phyloP scores from a whole-genome alignment of 257 asterid species.

The Linderniella brevidens region DNA sequence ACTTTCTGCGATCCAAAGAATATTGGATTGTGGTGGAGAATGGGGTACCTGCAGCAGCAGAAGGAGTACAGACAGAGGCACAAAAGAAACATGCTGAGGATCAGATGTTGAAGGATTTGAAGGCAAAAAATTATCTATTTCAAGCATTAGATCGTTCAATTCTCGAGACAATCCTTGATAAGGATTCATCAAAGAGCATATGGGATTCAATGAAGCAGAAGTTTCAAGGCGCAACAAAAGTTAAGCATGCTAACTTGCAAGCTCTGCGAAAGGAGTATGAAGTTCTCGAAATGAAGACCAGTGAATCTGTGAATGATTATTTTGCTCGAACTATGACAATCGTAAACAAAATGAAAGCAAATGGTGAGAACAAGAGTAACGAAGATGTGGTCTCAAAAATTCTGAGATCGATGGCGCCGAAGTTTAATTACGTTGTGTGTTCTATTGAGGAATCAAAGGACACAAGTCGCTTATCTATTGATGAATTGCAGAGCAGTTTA shows the following conservation, averaged over 20 bases:
- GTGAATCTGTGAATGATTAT: background rate
- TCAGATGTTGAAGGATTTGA: background rate
- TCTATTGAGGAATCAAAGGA: background rate
- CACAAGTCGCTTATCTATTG: background rate
- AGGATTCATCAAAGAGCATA: slow-evolving; percentile 1
- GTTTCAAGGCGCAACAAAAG: background rate
- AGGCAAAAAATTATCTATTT: too few species aligned
- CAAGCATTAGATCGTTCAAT: too few species aligned
- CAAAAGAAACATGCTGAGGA: background rate
- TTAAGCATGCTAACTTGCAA: background rate
- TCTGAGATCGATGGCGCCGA: background rate
- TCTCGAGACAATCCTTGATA: background rate
- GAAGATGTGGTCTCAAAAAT: background rate
- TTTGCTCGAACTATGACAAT: background rate
- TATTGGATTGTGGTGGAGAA: background rate
- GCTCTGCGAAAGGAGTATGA: slow-evolving; percentile 4
- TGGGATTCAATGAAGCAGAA: slow-evolving; percentile 3
- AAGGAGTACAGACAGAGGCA: background rate
- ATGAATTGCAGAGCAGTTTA: background rate
- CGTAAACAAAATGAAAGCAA: background rate
- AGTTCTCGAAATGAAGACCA: background rate
- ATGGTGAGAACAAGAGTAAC: background rate
- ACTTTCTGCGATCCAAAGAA: background rate
- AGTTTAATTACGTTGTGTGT: background rate
- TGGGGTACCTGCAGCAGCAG: slow-evolving; percentile 1